Base-by-base conservation (phyloP, 2,329 filamentous ascomycete species). In the Tetracladium maxilliforme region DNA sequence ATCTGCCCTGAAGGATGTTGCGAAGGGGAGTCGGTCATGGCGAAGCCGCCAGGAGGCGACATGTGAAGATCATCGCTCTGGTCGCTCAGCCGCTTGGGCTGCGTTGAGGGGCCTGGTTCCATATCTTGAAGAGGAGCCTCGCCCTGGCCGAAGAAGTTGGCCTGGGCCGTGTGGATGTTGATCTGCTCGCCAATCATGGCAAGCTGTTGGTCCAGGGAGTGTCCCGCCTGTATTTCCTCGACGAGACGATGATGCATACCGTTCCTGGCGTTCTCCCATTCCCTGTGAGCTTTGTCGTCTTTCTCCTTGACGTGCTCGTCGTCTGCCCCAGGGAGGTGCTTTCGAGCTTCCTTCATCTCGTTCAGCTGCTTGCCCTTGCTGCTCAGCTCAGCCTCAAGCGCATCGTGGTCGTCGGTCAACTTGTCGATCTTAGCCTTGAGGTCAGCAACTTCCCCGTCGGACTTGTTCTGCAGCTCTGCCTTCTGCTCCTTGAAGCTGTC, bases 301-400 rank as follows among this genome's bases (percentile, higher is more conserved):
- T 51, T 54, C 26, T n/a, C 63, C 56, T 26, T 57, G 55, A 58
- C 61, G 10, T 70, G 65, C 19, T 71, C 70, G 22, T 69, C 61
- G 28, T 71, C 61, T n/a, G 58, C 65, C 10, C 64, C 71, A 3
- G 68, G 64, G 9, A 70, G 58, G 28, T 63, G 66, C 45, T 76
- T 76, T 24, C 71, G 56, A 34, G 76, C 67, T 30, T 74, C 70
- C 43, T 90, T 81, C 14, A 84, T 60, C 25, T 73, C 64, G 43
- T 82, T 81, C 35, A 87, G 68, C 34, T 76, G 68, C 14, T 58
- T 56, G n/a, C 70, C 66, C 38, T 76, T 79, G 31, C 79, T 65
- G 35, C 71, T 75, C 15, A 90, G 62, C 33, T 81, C 74, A 7
- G 78, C 65, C 44, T 90, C 81, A 25, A 87, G 55, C 17, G 45